Evolutionary conservation across 768 basidiomycete species (phyloP).

Genomic region (Rhodotorula kratochvilovae): DNA sequence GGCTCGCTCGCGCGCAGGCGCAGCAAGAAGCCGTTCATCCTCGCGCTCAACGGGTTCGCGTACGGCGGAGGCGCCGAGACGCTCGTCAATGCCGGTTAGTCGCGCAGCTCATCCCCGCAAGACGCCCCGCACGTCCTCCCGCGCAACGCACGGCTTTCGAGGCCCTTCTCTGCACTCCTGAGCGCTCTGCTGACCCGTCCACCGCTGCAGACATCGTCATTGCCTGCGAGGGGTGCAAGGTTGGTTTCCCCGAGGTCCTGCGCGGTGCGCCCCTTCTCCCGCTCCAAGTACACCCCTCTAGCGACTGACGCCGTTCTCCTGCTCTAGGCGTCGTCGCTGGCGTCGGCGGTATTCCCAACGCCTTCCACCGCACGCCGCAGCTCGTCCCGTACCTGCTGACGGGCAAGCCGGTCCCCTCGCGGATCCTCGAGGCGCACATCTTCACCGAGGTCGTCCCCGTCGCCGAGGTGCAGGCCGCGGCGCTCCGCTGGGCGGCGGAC

Average conservation of each 20-base stretch:
- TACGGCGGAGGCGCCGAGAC: slow-evolving; percentile 39
- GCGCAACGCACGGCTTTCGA: too few relatives aligned
- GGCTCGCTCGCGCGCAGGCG: slow-evolving; percentile 26
- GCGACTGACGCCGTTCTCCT: not conserved
- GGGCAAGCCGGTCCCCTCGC: slow-evolving; percentile 63
- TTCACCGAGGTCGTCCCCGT: slow-evolving; percentile 66
- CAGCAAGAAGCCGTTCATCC: slow-evolving; percentile 41
- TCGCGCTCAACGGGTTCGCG: slow-evolving; percentile 40
- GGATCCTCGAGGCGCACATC: slow-evolving; percentile 65
- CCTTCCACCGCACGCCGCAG: slow-evolving; percentile 6
- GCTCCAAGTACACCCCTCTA: not conserved
- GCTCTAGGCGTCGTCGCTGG: slow-evolving; percentile 19
- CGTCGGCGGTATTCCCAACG: slow-evolving; percentile 30
- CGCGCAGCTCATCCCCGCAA: not conserved
- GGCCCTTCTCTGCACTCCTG: too few relatives aligned
- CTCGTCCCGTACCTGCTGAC: slow-evolving; percentile 69
- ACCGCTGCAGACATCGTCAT: slow-evolving; percentile 35
- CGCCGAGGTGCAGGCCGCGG: slow-evolving; percentile 57
- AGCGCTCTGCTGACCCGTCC: too few relatives aligned
- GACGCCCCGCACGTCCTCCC: too few relatives aligned
- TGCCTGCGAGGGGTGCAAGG: slow-evolving; percentile 21
- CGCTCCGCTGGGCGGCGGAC: slow-evolving; percentile 59
- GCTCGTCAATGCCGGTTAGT: slow-evolving; percentile 25
- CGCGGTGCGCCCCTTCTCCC: slow-evolving; percentile 18
- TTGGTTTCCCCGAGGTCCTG: slow-evolving; percentile 42